phyloP scores from a whole-genome alignment of 371 early-diverging fungal genomes.

The Actinomortierella wolfii region DNA sequence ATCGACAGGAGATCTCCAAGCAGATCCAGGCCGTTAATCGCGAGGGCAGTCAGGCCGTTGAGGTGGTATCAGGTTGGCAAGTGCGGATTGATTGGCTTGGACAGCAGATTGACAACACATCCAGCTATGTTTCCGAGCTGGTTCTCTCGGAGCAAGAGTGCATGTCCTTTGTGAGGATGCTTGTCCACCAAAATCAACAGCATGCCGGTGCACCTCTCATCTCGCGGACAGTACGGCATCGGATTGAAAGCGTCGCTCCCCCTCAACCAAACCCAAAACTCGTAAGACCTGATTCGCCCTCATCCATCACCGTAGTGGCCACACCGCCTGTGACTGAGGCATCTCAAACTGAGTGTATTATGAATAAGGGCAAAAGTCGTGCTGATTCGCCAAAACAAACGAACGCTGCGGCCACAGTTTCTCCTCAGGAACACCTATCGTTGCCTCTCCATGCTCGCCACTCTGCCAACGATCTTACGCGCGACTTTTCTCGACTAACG shows the following conservation, averaged over 20 bases:
- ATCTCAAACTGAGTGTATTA: too few relatives aligned
- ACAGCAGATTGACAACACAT: conserved; percentile 30
- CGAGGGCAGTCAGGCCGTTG: conserved; percentile 22
- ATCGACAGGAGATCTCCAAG: conserved; percentile 28
- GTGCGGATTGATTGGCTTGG: conserved; percentile 44
- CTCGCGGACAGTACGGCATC: conserved; percentile 2
- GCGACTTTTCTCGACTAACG: conserved; percentile 39
- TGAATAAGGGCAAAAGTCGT: too few relatives aligned
- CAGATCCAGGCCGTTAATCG: conserved; percentile 23
- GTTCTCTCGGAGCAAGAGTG: conserved; percentile 45
- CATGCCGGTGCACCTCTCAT: conserved; percentile 36
- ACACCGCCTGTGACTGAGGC: too few relatives aligned
- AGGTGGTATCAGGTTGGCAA: conserved; percentile 36
- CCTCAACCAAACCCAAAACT: too few relatives aligned
- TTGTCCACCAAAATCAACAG: conserved; percentile 36
- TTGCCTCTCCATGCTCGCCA: too few relatives aligned
- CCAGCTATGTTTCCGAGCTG: conserved; percentile 39
- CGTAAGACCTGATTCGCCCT: too few relatives aligned
- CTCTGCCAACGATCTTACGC: conserved; percentile 17
- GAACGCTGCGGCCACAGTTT: too few relatives aligned
- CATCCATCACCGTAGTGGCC: background rate
- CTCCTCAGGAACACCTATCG: too few relatives aligned
- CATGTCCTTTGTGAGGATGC: conserved; percentile 44
- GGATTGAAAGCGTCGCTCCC: too few relatives aligned
- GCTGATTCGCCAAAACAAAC: too few relatives aligned